These are phyloP conservation scores for Tolypocladium cylindrosporum DNA, from an alignment of 2,329 filamentous ascomycete species.

Conservation along the genomic window DNA sequence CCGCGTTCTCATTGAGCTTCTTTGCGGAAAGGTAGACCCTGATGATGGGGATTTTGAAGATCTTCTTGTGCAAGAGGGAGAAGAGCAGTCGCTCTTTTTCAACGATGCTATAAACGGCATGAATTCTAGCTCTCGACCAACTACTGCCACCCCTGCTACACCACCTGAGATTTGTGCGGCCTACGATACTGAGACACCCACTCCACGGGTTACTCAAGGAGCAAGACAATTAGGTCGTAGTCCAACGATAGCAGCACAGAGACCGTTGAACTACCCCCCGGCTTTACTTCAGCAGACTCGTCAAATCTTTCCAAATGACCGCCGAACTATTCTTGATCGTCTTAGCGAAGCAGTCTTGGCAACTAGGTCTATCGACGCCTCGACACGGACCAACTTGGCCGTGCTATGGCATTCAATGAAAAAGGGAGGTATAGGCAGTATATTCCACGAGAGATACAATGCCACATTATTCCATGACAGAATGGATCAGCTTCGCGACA, in stretches of 20 bases:
- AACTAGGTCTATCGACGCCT: background rate
- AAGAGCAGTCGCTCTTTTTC: constrained; percentile 1
- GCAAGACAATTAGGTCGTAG: too few species aligned
- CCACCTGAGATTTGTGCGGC: background rate
- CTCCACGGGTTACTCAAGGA: too few species aligned
- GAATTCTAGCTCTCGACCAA: background rate
- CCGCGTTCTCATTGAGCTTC: constrained; percentile 2
- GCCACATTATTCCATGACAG: background rate
- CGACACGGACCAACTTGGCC: background rate
- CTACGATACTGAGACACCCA: background rate
- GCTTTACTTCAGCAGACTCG: background rate
- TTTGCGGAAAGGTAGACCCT: constrained; percentile 1
- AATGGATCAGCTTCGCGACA: background rate
- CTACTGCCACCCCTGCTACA: background rate
- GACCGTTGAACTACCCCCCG: too few species aligned
- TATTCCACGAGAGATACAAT: constrained; percentile 2
- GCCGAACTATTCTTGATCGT: background rate
- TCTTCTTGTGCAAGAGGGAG: background rate
- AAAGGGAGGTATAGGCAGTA: background rate
- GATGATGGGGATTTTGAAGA: background rate
- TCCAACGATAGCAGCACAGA: too few species aligned
- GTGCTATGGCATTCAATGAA: constrained; percentile 1
- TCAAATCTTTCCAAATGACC: background rate
- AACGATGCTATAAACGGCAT: background rate
- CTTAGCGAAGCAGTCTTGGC: background rate